A percentile compares a stretch with the other conserved stretches of the same genome.
Conservation (phyloP, 805 yeast genomes). For the Metschnikowia hibisci region DNA sequence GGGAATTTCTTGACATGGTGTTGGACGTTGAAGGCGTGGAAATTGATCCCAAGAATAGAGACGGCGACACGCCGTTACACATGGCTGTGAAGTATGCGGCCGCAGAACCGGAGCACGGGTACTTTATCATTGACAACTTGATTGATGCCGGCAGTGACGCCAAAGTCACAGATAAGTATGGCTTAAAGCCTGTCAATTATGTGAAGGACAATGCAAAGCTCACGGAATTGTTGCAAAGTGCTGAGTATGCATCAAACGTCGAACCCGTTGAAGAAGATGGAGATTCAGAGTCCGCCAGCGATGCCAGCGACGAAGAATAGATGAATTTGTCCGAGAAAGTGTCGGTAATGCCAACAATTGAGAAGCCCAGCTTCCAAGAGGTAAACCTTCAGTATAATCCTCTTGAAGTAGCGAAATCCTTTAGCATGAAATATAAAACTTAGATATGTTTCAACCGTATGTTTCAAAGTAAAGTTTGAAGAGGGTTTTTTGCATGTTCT, state of each 20-base stretch:
- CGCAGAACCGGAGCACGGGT: conserved; percentile 83
- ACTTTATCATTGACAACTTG: conserved; percentile 70
- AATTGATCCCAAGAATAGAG: conserved; percentile 73
- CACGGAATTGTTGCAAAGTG: conserved; percentile 65
- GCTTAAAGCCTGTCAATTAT: conserved; percentile 73
- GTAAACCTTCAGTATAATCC: too few species aligned
- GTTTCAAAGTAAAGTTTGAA: too few species aligned
- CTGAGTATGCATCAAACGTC: conserved; percentile 63
- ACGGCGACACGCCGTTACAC: conserved; percentile 89
- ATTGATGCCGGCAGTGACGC: conserved; percentile 93
- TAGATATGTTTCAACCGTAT: too few species aligned
- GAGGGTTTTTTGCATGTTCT: too few species aligned
- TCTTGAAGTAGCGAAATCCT: too few species aligned
- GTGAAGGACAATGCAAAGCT: conserved; percentile 56
- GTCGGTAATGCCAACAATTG: too few species aligned
- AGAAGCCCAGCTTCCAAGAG: too few species aligned
- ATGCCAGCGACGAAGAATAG: conserved; percentile 29
- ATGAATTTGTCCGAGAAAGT: too few species aligned
- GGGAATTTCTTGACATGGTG: conserved; percentile 77
- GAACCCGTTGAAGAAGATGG: conserved; percentile 26
- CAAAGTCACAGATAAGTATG: conserved; percentile 39
- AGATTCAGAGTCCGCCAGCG: conserved; percentile 31
- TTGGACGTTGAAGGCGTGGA: conserved; percentile 89
- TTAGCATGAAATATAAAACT: too few species aligned
- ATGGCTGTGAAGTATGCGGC: conserved; percentile 71